Conservation (phyloP, 1,139 yeast species). For the Taphrina pruni region DNA sequence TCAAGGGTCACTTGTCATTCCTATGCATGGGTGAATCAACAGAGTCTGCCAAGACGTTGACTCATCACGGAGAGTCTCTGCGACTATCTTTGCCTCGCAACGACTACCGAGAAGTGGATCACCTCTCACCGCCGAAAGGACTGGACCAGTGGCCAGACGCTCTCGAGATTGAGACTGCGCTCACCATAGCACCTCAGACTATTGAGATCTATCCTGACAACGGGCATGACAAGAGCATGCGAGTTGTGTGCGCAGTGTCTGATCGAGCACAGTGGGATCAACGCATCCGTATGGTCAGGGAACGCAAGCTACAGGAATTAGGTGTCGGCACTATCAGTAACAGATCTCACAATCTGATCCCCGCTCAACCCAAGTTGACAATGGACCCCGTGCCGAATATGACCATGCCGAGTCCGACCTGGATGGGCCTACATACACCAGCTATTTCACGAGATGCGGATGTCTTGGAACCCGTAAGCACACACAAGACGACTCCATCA, state of each 20-base stretch:
- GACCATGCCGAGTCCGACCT: not conserved
- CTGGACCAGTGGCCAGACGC: slow-evolving; percentile 11
- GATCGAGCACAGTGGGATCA: slow-evolving; percentile 37
- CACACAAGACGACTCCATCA: not conserved
- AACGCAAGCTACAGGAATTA: slow-evolving; percentile 24
- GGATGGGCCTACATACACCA: slow-evolving; percentile 38
- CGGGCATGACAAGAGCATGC: slow-evolving; percentile 37
- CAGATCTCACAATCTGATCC: not conserved
- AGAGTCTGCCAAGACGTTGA: slow-evolving; percentile 4
- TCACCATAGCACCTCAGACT: slow-evolving; percentile 5
- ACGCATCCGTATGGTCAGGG: slow-evolving; percentile 19
- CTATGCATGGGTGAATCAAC: slow-evolving; percentile 25
- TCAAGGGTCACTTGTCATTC: not conserved
- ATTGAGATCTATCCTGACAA: slow-evolving; percentile 21
- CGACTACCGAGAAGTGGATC: slow-evolving; percentile 9
- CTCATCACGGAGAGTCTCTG: slow-evolving; percentile 15
- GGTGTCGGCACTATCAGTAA: slow-evolving; percentile 25
- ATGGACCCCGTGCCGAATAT: not conserved
- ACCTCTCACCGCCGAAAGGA: not conserved
- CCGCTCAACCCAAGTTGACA: not conserved
- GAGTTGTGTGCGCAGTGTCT: slow-evolving; percentile 37
- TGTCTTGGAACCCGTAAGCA: not conserved
- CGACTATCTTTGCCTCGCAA: slow-evolving; percentile 21
- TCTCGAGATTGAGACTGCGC: slow-evolving; percentile 16
- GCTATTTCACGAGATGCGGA: slow-evolving; percentile 22